A percentile compares a stretch with the other conserved stretches of the same genome.
Evolutionary conservation across 768 basidiomycete genomes (phyloP).

Genomic region (Megacollybia marginata): DNA sequence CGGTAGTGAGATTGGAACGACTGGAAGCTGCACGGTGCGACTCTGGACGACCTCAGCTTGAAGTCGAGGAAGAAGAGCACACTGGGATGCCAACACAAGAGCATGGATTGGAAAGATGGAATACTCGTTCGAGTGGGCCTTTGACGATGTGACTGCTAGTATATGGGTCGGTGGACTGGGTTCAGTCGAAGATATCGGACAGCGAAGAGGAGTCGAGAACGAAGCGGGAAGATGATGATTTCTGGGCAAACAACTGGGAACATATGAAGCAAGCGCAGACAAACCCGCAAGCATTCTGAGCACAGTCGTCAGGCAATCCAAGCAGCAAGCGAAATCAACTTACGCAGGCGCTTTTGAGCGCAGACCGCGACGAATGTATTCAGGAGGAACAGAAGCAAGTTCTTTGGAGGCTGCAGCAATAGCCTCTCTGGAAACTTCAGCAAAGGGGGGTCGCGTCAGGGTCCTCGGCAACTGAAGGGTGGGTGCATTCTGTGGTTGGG

Average conservation of each 20-base stretch:
- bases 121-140: constrained; percentile 26
- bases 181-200: constrained; percentile 15
- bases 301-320: constrained; percentile 11
- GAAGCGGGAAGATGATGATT: constrained; percentile 54
- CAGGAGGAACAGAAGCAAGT: constrained; percentile 53
- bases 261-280: constrained; percentile 32
- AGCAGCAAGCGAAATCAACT: constrained; percentile 13
- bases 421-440: constrained; percentile 50
- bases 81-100: constrained; percentile 54
- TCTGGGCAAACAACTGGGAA: constrained; percentile 53
- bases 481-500: constrained; percentile 8
- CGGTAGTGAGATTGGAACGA: constrained; percentile 64
- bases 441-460: constrained; percentile 54
- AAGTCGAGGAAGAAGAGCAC: constrained; percentile 46
- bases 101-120: constrained; percentile 56
- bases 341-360: constrained; percentile 35
- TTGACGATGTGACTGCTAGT: constrained; percentile 42
- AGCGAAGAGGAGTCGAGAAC: constrained; percentile 40
- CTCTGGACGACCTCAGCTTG: constrained; percentile 15
- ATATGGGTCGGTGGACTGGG: constrained; percentile 45
- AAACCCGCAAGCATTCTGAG: constrained; percentile 49
- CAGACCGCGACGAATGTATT: constrained; percentile 65
- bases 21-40: constrained; percentile 40
- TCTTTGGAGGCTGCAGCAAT: constrained; percentile 63
- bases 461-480: constrained; percentile 64